Evolutionary conservation across 73 alveolate genomes (phyloP), one percentile per base, ranked within the genome.

Genomic region (Blepharisma stoltei): DNA sequence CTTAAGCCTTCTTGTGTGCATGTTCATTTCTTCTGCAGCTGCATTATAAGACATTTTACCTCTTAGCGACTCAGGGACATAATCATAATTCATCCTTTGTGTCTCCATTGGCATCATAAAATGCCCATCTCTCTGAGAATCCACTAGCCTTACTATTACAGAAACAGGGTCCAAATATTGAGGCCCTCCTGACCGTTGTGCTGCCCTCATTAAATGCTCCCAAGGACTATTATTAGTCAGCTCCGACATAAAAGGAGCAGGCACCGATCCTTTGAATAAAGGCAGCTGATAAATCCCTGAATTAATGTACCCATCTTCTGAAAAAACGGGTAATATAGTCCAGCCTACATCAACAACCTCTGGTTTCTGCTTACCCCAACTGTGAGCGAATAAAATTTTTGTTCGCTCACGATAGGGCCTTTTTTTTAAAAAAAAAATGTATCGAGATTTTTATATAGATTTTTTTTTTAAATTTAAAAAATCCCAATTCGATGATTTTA

Each of bases 41-140:
- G 73, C 37, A 5, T 60, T 60, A 25, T 60, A 60, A 25, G 73
- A 14, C n/a, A 60, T 8, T 60, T 38, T 60, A 0, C 18, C 73
- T 25, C 14, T n/a, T 3, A 60, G 2, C 23, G 2, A 1, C 5
- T n/a, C 18, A 14, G 73, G 73, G 5, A 60, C 23, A 25, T 60
- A 60, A 60, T n/a, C 14, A 25, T 60, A 60, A 25, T 60, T 38
- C 48, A 60, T 20, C 23, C 73, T 60, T 14, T 60, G 14, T 8
- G 23, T n/a, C 18, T 60, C 73, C 0, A 60, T 1, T 2, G 73
- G 49, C 23, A 9, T 60, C 11, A 9, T 70, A 75, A 70, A 89
- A 76, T 91, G 95, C 0, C 97, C 97, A 67, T 91, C 90, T 71
- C 97, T 81, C 70, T 89, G 83, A 18, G 91, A 84, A 86, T 91